Evolutionary conservation across 129 eudicot genomes (phyloP).

Genomic region (Lactuca sativa): DNA sequence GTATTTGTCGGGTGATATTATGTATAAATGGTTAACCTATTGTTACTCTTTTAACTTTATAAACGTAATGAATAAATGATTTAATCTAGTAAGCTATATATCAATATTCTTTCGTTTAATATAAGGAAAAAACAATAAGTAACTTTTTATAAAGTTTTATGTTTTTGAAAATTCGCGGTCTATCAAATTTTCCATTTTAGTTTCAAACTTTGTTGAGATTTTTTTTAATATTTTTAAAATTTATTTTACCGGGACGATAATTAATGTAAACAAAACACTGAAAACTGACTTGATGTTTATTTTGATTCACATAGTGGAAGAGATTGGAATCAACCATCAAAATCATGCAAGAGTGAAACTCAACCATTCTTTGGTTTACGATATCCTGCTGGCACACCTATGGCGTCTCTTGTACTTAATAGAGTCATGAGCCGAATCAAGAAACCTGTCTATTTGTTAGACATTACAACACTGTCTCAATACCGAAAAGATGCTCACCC

Average conservation of each 20-base stretch:
- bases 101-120: background rate
- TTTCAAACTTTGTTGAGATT: background rate
- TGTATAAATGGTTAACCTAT: background rate
- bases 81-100: no score
- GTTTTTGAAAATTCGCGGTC: background rate
- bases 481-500: slow-evolving; percentile 90
- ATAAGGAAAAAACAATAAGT: no score
- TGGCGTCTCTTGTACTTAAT: slow-evolving; percentile 51
- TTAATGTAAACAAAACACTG: no score
- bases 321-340: slow-evolving; percentile 76
- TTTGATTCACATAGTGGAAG: slow-evolving; percentile 49
- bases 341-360: slow-evolving; percentile 61
- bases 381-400: slow-evolving; percentile 78
- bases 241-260: background rate
- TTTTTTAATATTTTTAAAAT: no score
- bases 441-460: slow-evolving; percentile 68
- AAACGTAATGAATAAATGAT: no score
- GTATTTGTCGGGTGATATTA: background rate
- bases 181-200: no score
- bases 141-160: no score
- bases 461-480: slow-evolving; percentile 72
- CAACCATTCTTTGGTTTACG: slow-evolving; percentile 56
- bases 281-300: background rate
- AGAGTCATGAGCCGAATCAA: slow-evolving; percentile 74
- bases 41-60: background rate